A percentile compares a stretch with the other conserved stretches of the same genome.
These are phyloP conservation scores for Talaromyces sp. DNA, from an alignment of 2,329 filamentous ascomycete species.

Conservation along the genomic window DNA sequence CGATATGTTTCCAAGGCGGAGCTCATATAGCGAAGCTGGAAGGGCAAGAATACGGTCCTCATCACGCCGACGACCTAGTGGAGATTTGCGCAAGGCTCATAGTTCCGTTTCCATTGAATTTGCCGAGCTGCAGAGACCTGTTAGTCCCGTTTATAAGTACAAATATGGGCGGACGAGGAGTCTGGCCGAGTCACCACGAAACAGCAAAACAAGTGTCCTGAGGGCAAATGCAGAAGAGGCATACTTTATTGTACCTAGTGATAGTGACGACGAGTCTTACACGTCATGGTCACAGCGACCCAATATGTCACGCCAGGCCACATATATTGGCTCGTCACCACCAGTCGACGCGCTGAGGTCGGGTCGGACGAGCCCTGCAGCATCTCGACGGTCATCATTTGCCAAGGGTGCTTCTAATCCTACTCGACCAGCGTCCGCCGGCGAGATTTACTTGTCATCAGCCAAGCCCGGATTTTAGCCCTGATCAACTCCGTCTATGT, in stretches of 20 bases:
- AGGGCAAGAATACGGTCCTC: conserved; percentile 19
- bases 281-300: conserved; percentile 1
- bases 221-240: background rate
- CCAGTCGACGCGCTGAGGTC: background rate
- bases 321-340: conserved; percentile 1
- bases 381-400: conserved; percentile 20
- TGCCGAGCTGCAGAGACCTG: background rate
- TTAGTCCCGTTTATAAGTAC: conserved; percentile 13
- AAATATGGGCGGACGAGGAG: conserved; percentile 1
- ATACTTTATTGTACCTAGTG: conserved; percentile 11
- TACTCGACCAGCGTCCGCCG: conserved; percentile 1
- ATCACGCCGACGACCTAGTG: conserved; percentile 17
- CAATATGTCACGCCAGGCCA: background rate
- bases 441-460: background rate
- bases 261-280: conserved; percentile 19
- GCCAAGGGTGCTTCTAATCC: conserved; percentile 5
- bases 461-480: background rate
- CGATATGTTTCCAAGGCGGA: conserved; percentile 20
- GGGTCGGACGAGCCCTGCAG: conserved; percentile 12
- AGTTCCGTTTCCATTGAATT: conserved; percentile 25
- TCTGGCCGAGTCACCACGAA: background rate
- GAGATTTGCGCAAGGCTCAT: conserved; percentile 24
- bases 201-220: background rate
- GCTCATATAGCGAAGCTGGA: conserved; percentile 34
- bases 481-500: background rate